These are phyloP conservation scores for Metschnikowia bowlesiae DNA, from an alignment of 805 yeast species.

Conservation along the genomic window DNA sequence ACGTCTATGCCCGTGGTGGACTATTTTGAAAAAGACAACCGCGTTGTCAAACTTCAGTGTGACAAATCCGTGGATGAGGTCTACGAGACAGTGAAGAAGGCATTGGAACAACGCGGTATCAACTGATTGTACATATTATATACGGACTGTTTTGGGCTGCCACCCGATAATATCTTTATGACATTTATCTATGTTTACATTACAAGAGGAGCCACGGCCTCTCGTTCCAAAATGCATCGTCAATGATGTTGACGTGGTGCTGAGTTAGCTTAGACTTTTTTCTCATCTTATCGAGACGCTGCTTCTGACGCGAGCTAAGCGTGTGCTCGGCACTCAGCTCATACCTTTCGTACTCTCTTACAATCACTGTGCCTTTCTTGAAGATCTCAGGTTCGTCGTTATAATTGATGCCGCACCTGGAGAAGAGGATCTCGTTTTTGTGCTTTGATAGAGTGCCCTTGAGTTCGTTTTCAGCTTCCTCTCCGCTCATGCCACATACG, in stretches of 20 bases:
- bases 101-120: constrained; percentile 46
- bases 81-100: constrained; percentile 60
- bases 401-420: constrained; percentile 77
- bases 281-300: constrained; percentile 45
- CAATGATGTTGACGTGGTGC: constrained; percentile 59
- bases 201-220: constrained; percentile 31
- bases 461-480: constrained; percentile 74
- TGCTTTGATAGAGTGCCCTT: constrained; percentile 78
- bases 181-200: neutral
- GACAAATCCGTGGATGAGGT: constrained; percentile 79
- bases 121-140: constrained; percentile 5
- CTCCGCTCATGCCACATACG: constrained; percentile 63
- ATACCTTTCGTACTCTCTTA: constrained; percentile 43
- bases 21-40: constrained; percentile 64
- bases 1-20: constrained; percentile 94
- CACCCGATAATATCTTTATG: neutral
- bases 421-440: constrained; percentile 82
- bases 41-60: constrained; percentile 76
- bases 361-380: constrained; percentile 72
- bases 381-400: constrained; percentile 85
- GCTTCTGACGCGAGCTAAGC: constrained; percentile 43
- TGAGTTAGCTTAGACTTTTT: constrained; percentile 43
- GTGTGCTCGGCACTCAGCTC: constrained; percentile 12
- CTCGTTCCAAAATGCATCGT: constrained; percentile 57
- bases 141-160: neutral